phyloP scores from a whole-genome alignment of 441 rosid species.

The Capsella rubella region DNA sequence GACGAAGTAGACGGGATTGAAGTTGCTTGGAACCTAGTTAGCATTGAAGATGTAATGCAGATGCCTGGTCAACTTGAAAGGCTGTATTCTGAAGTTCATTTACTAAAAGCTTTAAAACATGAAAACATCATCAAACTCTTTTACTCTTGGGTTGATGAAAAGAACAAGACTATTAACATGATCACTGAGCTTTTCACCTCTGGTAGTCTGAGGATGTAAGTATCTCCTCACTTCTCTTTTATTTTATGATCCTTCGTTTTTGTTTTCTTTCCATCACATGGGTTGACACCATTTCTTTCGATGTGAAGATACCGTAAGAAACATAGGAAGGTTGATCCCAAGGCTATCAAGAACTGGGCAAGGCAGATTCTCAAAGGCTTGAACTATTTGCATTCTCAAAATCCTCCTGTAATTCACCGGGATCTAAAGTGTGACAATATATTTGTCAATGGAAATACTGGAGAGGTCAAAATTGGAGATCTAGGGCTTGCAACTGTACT shows the following conservation, averaged over 20 bases:
- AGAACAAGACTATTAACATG: constrained; percentile 70
- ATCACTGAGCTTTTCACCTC: constrained; percentile 77
- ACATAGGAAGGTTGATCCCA: constrained; percentile 63
- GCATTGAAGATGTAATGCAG: constrained; percentile 65
- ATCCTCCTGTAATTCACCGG: constrained; percentile 66
- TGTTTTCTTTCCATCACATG: neutral
- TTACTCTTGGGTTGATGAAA: constrained; percentile 70
- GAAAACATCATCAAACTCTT: constrained; percentile 67
- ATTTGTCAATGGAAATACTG: constrained; percentile 69
- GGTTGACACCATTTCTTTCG: constrained; percentile 1
- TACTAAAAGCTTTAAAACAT: constrained; percentile 60
- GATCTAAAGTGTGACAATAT: constrained; percentile 76
- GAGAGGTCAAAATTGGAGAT: constrained; percentile 77
- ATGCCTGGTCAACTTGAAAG: constrained; percentile 66
- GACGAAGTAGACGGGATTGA: constrained; percentile 76
- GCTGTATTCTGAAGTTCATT: constrained; percentile 64
- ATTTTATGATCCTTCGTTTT: neutral
- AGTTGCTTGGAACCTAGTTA: constrained; percentile 75
- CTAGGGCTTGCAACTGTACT: constrained; percentile 72
- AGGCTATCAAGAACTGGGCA: constrained; percentile 73
- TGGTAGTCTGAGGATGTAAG: constrained; percentile 70
- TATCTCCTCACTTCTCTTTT: neutral
- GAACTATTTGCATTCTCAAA: constrained; percentile 60
- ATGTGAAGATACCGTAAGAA: constrained; percentile 56
- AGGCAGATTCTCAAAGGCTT: constrained; percentile 71